These are phyloP conservation scores for Pichia californica DNA, from an alignment of 805 yeast species.

Conservation along the genomic window DNA sequence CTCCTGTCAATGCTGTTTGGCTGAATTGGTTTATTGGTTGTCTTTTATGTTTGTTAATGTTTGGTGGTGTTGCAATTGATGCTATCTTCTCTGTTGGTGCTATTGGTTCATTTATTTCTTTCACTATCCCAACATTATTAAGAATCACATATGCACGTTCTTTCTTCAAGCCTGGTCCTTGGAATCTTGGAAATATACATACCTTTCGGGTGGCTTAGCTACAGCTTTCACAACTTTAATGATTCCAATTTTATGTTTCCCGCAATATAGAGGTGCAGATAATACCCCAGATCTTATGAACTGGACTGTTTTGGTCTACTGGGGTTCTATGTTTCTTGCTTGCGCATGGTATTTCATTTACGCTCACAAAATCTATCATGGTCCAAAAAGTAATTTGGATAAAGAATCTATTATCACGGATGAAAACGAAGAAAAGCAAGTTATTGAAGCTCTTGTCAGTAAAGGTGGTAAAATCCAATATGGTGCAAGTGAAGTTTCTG, in stretches of 20 bases:
- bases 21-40: conserved; percentile 49
- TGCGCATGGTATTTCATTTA: conserved; percentile 42
- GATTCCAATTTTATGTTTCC: conserved; percentile 59
- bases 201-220: conserved; percentile 43
- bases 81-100: conserved; percentile 74
- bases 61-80: conserved; percentile 58
- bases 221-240: conserved; percentile 44
- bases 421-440: conserved; percentile 16
- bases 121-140: conserved; percentile 55
- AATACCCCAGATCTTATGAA: conserved; percentile 42
- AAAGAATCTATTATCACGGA: conserved; percentile 25
- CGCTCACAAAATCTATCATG: conserved; percentile 55
- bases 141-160: conserved; percentile 50
- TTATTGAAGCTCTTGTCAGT: conserved; percentile 18
- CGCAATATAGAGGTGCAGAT: conserved; percentile 36
- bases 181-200: conserved; percentile 53
- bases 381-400: conserved; percentile 51
- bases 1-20: conserved; percentile 64
- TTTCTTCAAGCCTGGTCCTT: conserved; percentile 57
- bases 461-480: conserved; percentile 15
- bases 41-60: conserved; percentile 50
- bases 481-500: conserved; percentile 1
- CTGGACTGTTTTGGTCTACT: conserved; percentile 59
- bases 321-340: conserved; percentile 52
- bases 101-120: conserved; percentile 60